Percentiles rank a stretch among this genome's conserved stretches.
These are phyloP conservation scores for Aspergillus persii DNA, from an alignment of 2,329 filamentous ascomycete genomes.

Conservation along the genomic window DNA sequence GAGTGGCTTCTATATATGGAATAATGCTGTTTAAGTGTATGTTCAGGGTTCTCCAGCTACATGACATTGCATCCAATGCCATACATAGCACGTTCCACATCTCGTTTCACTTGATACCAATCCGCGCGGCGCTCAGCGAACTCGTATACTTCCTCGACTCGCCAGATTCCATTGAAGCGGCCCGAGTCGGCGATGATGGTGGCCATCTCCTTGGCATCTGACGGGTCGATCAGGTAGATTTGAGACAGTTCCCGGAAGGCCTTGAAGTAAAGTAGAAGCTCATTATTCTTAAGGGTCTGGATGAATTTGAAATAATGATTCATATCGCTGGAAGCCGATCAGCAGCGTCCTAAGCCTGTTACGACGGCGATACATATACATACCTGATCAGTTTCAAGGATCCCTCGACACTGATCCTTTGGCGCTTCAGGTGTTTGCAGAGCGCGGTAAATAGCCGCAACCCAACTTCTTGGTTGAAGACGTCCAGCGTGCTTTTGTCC, in stretches of 20 bases:
- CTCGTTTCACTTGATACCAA: conserved; percentile 85
- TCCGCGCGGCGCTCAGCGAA: conserved; percentile 92
- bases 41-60: conserved; percentile 49
- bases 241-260: conserved; percentile 89
- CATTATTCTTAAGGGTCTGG: conserved; percentile 73
- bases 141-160: conserved; percentile 95
- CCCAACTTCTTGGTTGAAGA: conserved; percentile 97
- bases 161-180: conserved; percentile 86
- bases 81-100: conserved; percentile 96
- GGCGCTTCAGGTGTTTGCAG: conserved; percentile 96
- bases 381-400: conserved; percentile 83
- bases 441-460: conserved; percentile 85
- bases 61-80: conserved; percentile 85
- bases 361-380: conserved; percentile 6
- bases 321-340: conserved; percentile 66
- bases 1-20: conserved; percentile 15
- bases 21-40: conserved; percentile 17
- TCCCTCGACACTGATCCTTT: conserved; percentile 84
- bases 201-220: conserved; percentile 90
- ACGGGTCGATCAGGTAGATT: conserved; percentile 87
- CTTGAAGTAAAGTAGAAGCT: conserved; percentile 84
- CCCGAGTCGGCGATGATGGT: conserved; percentile 89
- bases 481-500: conserved; percentile 96
- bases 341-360: not conserved
- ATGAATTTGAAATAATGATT: conserved; percentile 89